These are phyloP conservation scores for Aspergillus transmontanensis DNA, from an alignment of 2,329 filamentous ascomycete species.

Conservation along the genomic window DNA sequence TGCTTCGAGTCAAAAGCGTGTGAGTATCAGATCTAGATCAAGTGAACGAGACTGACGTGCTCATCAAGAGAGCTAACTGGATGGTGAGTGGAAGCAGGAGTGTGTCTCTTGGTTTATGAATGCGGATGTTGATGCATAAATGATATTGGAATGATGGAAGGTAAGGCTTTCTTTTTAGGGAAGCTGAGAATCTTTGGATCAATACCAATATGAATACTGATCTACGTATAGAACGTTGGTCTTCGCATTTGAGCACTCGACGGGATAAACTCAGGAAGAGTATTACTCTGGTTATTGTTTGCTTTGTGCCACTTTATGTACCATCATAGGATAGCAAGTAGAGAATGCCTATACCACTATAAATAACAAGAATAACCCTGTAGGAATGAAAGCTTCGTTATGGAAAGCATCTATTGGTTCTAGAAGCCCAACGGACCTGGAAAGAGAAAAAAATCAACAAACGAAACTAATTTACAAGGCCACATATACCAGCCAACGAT, in stretches of 20 bases:
- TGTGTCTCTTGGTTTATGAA: no score
- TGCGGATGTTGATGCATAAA: background rate
- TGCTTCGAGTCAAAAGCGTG: no score
- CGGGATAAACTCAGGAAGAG: background rate
- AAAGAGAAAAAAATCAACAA: background rate
- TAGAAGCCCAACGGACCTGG: background rate
- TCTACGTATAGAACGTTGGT: background rate
- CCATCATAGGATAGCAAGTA: no score
- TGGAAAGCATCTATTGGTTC: background rate
- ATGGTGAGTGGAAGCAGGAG: no score
- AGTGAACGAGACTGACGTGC: no score
- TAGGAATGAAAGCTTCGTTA: background rate
- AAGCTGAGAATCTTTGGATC: background rate
- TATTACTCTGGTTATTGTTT: background rate
- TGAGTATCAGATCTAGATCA: no score
- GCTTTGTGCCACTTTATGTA: background rate
- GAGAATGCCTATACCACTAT: no score
- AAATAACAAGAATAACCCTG: background rate
- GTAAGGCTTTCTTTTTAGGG: background rate
- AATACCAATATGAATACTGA: background rate
- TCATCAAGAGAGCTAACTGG: no score
- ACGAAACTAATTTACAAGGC: background rate
- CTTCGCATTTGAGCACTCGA: accelerated
- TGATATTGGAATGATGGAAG: background rate
- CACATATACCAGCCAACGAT: background rate